Percentiles rank a stretch among this genome's conserved stretches.
phyloP scores from a whole-genome alignment of 208 protist species.

The Leishmania major region DNA sequence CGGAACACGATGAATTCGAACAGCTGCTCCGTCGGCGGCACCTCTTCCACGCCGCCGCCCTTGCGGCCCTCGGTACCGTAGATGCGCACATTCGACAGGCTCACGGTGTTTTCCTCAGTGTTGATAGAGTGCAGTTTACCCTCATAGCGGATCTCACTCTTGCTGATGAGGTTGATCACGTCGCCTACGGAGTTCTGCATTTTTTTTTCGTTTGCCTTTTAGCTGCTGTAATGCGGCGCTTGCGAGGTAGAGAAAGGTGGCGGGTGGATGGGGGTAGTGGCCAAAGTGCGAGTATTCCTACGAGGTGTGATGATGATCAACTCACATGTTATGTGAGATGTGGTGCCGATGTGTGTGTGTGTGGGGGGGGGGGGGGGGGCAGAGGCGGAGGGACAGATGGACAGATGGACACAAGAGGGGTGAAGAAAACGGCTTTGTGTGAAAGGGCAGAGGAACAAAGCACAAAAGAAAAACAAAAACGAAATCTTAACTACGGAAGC shows the following conservation, averaged over 20 bases:
- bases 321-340: neutral
- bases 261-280: neutral
- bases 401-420: neutral
- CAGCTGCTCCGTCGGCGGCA: constrained; percentile 65
- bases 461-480: neutral
- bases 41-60: constrained; percentile 44
- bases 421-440: neutral
- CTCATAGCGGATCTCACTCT: constrained; percentile 90
- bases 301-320: neutral
- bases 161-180: constrained; percentile 85
- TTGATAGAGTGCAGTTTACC: constrained; percentile 79
- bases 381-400: neutral
- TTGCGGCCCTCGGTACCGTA: constrained; percentile 89
- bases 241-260: neutral
- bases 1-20: constrained; percentile 92
- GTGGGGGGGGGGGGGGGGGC: neutral
- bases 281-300: neutral
- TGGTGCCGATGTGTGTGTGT: neutral
- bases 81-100: constrained; percentile 86
- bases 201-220: neutral
- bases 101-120: constrained; percentile 81
- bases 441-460: neutral
- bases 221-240: neutral
- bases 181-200: constrained; percentile 60
- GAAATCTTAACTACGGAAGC: neutral